Conservation (phyloP, 2,329 filamentous ascomycete species). For the Talaromyces verruculosus region DNA sequence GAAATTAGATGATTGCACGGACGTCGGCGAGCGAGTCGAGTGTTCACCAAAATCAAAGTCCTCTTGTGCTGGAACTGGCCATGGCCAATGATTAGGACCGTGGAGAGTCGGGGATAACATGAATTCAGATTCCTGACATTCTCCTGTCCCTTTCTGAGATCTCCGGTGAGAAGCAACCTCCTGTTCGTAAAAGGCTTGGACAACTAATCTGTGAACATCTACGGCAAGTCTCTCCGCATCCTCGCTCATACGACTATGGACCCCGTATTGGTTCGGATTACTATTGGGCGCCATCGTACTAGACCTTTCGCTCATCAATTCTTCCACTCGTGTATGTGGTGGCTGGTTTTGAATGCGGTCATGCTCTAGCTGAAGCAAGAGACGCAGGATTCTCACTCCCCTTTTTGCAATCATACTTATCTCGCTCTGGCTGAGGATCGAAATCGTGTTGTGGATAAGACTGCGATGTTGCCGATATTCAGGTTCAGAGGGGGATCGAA, state of each 20-base stretch:
- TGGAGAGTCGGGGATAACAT: background rate
- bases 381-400: conserved; percentile 22
- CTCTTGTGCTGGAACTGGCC: background rate
- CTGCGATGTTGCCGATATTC: conserved; percentile 26
- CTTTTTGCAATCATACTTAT: conserved; percentile 31
- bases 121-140: background rate
- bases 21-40: background rate
- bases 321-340: background rate
- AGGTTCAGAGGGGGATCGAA: conserved; percentile 28
- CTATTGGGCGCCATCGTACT: background rate
- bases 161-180: background rate
- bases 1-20: background rate
- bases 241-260: background rate
- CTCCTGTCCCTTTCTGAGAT: background rate
- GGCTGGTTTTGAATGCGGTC: background rate
- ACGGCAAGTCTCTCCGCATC: background rate
- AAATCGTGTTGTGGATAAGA: conserved; percentile 26
- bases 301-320: background rate
- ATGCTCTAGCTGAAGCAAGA: conserved; percentile 7
- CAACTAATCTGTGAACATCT: background rate
- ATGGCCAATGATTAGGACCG: background rate
- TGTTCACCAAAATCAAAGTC: background rate
- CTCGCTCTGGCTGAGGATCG: conserved; percentile 26
- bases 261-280: background rate
- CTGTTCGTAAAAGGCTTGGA: background rate